phyloP scores from a whole-genome alignment of 768 basidiomycete genomes.

The Candolleomyces aberdarensis region DNA sequence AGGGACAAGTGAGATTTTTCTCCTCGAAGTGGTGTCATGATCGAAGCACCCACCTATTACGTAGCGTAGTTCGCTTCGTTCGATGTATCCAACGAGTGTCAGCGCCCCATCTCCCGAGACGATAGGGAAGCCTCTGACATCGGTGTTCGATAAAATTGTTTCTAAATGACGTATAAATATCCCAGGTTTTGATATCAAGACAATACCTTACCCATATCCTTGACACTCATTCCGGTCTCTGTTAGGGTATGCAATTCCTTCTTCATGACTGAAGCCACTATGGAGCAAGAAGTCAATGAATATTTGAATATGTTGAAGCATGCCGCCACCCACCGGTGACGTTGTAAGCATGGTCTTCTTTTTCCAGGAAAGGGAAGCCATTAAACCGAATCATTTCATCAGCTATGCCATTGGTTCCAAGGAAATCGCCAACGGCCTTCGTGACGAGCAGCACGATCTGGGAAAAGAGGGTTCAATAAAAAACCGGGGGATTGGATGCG shows the following conservation, averaged over 20 bases:
- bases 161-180: constrained; percentile 41
- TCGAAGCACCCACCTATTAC: constrained; percentile 62
- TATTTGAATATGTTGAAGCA: not conserved
- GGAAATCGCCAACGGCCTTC: constrained; percentile 93
- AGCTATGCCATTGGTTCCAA: constrained; percentile 92
- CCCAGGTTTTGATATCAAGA: not conserved
- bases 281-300: constrained; percentile 3
- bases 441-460: constrained; percentile 96
- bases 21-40: constrained; percentile 4
- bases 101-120: constrained; percentile 58
- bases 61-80: constrained; percentile 78
- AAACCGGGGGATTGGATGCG: not conserved
- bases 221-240: constrained; percentile 72
- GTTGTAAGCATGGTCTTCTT: constrained; percentile 90
- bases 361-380: constrained; percentile 95
- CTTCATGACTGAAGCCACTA: constrained; percentile 91
- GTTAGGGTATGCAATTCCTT: constrained; percentile 70
- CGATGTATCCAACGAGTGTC: constrained; percentile 83
- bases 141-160: constrained; percentile 61
- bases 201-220: constrained; percentile 66
- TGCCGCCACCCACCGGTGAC: constrained; percentile 65
- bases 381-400: constrained; percentile 98
- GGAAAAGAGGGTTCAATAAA: constrained; percentile 13
- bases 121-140: constrained; percentile 91
- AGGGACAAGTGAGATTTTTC: not conserved